Conservation (phyloP, 2,329 filamentous ascomycete genomes). For the Beauveria bassiana region DNA sequence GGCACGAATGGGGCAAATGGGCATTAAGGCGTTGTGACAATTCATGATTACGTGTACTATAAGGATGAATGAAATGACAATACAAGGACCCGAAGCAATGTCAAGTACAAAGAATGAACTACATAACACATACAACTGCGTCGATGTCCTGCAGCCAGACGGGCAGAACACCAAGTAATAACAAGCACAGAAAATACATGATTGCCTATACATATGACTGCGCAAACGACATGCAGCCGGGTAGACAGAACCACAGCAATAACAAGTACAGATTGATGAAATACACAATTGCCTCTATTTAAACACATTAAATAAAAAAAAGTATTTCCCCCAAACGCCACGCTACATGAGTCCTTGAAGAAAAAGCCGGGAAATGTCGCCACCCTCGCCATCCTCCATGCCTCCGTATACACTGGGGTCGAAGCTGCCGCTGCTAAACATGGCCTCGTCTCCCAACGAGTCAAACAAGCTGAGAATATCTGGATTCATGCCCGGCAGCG, state of each 20-base stretch:
- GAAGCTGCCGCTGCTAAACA: conserved; percentile 15
- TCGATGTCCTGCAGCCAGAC: no score
- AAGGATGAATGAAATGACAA: background rate
- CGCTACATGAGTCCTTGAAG: conserved; percentile 9
- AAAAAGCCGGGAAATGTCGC: conserved; percentile 23
- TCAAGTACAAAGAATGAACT: no score
- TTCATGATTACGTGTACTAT: background rate
- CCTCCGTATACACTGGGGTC: conserved; percentile 13
- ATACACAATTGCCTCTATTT: no score
- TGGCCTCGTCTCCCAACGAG: conserved; percentile 24
- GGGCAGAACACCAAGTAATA: no score
- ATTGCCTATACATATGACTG: no score
- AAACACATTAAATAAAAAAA: background rate
- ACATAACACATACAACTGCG: no score
- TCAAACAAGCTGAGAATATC: conserved; percentile 30
- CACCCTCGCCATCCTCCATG: conserved; percentile 15
- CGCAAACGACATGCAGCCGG: no score
- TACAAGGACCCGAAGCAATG: no score
- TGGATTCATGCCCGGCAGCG: conserved; percentile 22
- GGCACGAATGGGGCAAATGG: background rate
- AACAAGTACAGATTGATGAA: no score
- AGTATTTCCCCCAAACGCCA: background rate
- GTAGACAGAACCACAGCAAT: no score
- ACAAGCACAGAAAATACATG: no score
- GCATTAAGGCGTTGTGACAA: background rate